Evolutionary conservation across 1,139 yeast species (phyloP).

Genomic region (Hanseniaspora gamundiae): DNA sequence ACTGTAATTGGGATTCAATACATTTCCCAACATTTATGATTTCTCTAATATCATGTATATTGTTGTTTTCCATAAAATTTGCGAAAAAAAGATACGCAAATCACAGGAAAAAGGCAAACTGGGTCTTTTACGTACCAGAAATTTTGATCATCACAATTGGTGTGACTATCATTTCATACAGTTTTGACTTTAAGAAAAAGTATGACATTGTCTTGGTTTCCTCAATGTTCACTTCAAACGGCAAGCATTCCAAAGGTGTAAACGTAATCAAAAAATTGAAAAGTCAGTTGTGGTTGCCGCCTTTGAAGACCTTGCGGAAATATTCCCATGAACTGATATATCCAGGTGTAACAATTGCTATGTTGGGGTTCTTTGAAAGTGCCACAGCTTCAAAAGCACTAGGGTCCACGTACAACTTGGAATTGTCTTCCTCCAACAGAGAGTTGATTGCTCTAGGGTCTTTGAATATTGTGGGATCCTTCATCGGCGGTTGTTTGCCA

Average conservation of each 20-base stretch:
- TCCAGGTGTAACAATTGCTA: constrained; percentile 64
- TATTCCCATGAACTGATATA: constrained; percentile 29
- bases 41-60: constrained; percentile 36
- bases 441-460: constrained; percentile 76
- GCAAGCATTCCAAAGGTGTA: constrained; percentile 6
- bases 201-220: constrained; percentile 34
- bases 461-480: constrained; percentile 52
- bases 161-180: constrained; percentile 46
- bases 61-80: constrained; percentile 31
- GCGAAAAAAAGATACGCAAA: constrained; percentile 30
- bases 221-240: neutral
- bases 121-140: constrained; percentile 53
- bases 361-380: constrained; percentile 85
- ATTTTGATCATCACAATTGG: constrained; percentile 60
- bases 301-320: constrained; percentile 24
- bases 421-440: constrained; percentile 56
- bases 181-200: constrained; percentile 38
- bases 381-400: constrained; percentile 81
- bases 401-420: constrained; percentile 53
- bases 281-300: constrained; percentile 4
- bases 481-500: constrained; percentile 63
- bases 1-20: constrained; percentile 26
- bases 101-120: constrained; percentile 15
- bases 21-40: constrained; percentile 42
- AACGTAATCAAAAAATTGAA: constrained; percentile 1